Base-by-base conservation (phyloP, 495 filamentous ascomycete genomes). In the Hypoxylon lienhwacheense region DNA sequence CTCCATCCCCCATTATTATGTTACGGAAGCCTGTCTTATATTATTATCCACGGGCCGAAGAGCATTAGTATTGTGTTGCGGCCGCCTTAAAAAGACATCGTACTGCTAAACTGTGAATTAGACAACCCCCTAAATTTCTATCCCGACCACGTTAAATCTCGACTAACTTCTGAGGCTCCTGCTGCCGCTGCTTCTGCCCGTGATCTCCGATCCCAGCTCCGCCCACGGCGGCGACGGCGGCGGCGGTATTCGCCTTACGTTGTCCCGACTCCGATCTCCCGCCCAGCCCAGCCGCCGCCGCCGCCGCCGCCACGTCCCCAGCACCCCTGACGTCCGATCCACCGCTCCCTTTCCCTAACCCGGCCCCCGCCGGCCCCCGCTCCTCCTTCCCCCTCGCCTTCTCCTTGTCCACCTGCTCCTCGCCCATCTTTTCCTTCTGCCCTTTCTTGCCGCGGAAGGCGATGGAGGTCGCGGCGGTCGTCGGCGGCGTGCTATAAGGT, bases 391-490 rank as follows among this genome's bases (percentile, higher is more conserved):
- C 36, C 46, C 22, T 37, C 5, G 8, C 32, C 51, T 25, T 36
- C 29, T 46, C 34, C 51, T 25, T 33, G 15, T 37, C 43, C 28
- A 44, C 26, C 40, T 34, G 46, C n/a, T 46, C 39, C 44, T 51
- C 40, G 5, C 26, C 24, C 45, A 36, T 56, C 55, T 53, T 24
- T 26, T 11, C 29, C 15, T 8, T 33, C 26, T 49, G 17, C 4
- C 60, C 55, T 34, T 56, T 52, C 11, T 58, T 51, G 0, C 48
- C 59, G 21, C n/a, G 48, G 5, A 31, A 51, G 53, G 41, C 53
- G 57, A 7, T 32, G 45, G 24, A 24, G 36, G n/a, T n/a, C n/a
- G n/a, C n/a, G n/a, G n/a, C n/a, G n/a, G n/a, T n/a, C n/a, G n/a
- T n/a, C n/a, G n/a, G n/a, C n/a, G n/a, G n/a, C n/a, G n/a, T n/a